Evolutionary conservation across 192 early-diverging fungal genomes (phyloP), one percentile per base, ranked within the genome.

Genomic region (Globomyces pollinis-pini): DNA sequence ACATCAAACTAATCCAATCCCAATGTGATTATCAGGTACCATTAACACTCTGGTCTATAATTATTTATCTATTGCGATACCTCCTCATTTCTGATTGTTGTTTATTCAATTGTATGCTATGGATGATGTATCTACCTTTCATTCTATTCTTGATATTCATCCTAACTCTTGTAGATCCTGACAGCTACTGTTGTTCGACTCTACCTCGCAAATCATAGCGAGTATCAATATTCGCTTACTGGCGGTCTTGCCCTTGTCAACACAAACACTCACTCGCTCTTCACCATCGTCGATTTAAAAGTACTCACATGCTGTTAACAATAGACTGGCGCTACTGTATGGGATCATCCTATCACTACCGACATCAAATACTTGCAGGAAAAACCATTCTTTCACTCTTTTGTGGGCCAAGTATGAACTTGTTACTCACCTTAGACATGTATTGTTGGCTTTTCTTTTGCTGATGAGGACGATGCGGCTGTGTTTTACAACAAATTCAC

Each of bases 381-480:
- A 52, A 35, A 44, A 23, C 61, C 60, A 6, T 77, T 65, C 43
- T 80, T 80, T 45, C 78, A 80, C 57, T 62, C 62, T 15, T 79
- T 79, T 57, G 49, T 73, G 1, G 70, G 69, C 15, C 50, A 69
- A 47, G 73, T 76, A 54, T 36, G 64, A 1, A 13, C 5, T 36
- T 36, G 9, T 49, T 61, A n/a, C n/a, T n/a, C n/a, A n/a, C 57
- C 50, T 20, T 42, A 67, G 62, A 43, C 38, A 16, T 43, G 38
- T 2, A 63, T 75, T 51, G 62, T 65, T 23, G 78, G 75, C 3
- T 57, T 80, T 23, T 75, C 72, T 1, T 80, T 80, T 49, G 72
- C 73, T 8, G 68, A 80, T 39, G 78, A 75, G 45, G 57, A 35
- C 44, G 78, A 80, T 34, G 78, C 78, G 2, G n/a, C 24, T 18